Conservation (phyloP, 768 basidiomycete genomes). For the Phaeolepiota aurea region DNA sequence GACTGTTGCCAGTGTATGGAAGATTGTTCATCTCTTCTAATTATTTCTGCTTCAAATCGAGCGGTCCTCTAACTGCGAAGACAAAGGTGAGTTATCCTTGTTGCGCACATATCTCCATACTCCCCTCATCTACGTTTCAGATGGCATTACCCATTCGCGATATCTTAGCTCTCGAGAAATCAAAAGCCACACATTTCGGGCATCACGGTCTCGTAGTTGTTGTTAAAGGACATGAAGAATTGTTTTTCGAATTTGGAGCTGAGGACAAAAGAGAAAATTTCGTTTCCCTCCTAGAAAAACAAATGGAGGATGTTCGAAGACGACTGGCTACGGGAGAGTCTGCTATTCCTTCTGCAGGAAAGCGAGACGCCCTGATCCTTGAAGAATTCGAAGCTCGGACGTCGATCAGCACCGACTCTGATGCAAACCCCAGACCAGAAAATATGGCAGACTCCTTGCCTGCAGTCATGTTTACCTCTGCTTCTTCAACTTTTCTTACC, state of each 20-base stretch:
- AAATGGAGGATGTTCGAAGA: conserved; percentile 65
- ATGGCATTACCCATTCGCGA: conserved; percentile 94
- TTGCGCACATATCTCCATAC: not conserved
- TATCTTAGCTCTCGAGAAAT: conserved; percentile 75
- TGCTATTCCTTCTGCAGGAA: conserved; percentile 36
- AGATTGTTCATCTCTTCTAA: conserved; percentile 87
- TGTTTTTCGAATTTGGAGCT: conserved; percentile 91
- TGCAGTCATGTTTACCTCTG: conserved; percentile 93
- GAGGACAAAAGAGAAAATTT: conserved; percentile 78
- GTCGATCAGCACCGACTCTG: conserved; percentile 25
- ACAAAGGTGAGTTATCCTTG: conserved; percentile 60
- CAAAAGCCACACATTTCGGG: conserved; percentile 83
- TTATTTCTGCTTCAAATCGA: conserved; percentile 92
- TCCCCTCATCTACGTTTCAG: conserved; percentile 28
- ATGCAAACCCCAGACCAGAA: conserved; percentile 41
- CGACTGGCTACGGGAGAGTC: conserved; percentile 37
- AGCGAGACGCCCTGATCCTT: conserved; percentile 69
- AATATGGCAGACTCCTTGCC: conserved; percentile 63
- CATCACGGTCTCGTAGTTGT: conserved; percentile 84
- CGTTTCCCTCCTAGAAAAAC: conserved; percentile 63
- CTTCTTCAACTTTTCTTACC: conserved; percentile 92
- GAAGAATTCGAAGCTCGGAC: conserved; percentile 71
- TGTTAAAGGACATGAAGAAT: conserved; percentile 91
- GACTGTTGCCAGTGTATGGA: conserved; percentile 85
- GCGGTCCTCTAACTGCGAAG: conserved; percentile 65